Base-by-base conservation (phyloP, 331 rosid species). In the Saraca asoca region DNA sequence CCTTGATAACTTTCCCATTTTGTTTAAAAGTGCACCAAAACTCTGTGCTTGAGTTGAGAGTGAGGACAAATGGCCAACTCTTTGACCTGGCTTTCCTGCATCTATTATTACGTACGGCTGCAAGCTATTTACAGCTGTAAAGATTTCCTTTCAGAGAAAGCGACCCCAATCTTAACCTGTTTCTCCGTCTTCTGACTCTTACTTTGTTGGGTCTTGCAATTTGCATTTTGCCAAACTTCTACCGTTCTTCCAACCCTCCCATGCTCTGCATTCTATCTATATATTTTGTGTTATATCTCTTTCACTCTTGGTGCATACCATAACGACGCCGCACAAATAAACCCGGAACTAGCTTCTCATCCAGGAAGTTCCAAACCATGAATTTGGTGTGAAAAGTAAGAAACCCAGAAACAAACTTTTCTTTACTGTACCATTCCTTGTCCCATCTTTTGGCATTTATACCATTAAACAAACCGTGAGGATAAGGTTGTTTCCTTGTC, bases 111-210 rank as follows among this genome's bases (percentile, higher is more conserved):
- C 65, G 70, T 66, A 66, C 60, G 3, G 48, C 7, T 38, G 20
- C 57, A 51, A 14, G 49, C 69, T 65, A 65, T 29, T 63, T 64
- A 68, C 74, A 58, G 79, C 74, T 79, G 74, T 69, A 59, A 69
- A 58, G 29, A 18, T 9, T 60, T 64, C 64, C 39, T 17, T 43
- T 49, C 12, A 2, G 24, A 12, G 56, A 12, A 6, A 7, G 11
- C 7, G 35, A 43, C 57, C 33, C 12, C 35, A 4, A 66, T 49
- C 70, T 65, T 18, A 11, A 0, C 8, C n/a, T n/a, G 9, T 18
- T 4, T 7, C 7, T 5, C 6, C 24, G 9, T 2, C 14, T 29
- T 2, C 16, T 44, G 11, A 37, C 67, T 69, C 11, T 3, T 24
- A 5, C 38, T 71, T 63, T 44, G 11, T 70, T 58, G 63, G 62